Conservation (phyloP, 352 stramenopile species). For the Elongisporangium undulatum region DNA sequence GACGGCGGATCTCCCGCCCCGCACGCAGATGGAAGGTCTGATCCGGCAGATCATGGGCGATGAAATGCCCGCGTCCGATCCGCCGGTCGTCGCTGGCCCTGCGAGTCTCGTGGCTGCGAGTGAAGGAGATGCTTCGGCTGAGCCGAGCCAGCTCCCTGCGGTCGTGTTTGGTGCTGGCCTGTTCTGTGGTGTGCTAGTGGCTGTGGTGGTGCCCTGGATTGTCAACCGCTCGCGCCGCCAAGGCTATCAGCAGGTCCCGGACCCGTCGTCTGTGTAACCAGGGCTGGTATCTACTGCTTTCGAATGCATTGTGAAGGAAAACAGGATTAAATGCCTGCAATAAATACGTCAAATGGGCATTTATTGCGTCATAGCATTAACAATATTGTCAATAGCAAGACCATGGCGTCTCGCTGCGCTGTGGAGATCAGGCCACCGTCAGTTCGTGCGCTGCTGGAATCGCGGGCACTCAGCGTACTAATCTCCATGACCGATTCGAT, state of each 20-base stretch:
- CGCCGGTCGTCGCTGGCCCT: background rate
- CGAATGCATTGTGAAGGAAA: background rate
- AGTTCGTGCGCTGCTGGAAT: background rate
- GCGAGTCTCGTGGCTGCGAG: background rate
- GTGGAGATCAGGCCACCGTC: too few species aligned
- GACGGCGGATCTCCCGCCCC: constrained; percentile 58
- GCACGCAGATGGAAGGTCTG: constrained; percentile 35
- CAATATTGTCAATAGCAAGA: background rate
- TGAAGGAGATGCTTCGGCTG: background rate
- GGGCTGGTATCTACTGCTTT: background rate
- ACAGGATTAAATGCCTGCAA: too few species aligned
- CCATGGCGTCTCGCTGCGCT: background rate
- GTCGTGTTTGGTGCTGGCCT: background rate
- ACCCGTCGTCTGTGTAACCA: background rate
- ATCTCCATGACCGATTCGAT: background rate
- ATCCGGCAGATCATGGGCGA: constrained; percentile 8
- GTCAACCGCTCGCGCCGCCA: background rate
- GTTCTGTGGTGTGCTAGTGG: background rate
- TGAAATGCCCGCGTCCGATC: background rate
- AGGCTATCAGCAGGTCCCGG: background rate
- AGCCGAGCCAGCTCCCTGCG: background rate
- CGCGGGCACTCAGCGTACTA: background rate
- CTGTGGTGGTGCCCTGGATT: background rate
- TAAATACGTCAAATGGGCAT: background rate
- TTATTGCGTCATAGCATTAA: background rate